phyloP scores from a whole-genome alignment of 495 filamentous ascomycete species.

The Aspergillus leporis region DNA sequence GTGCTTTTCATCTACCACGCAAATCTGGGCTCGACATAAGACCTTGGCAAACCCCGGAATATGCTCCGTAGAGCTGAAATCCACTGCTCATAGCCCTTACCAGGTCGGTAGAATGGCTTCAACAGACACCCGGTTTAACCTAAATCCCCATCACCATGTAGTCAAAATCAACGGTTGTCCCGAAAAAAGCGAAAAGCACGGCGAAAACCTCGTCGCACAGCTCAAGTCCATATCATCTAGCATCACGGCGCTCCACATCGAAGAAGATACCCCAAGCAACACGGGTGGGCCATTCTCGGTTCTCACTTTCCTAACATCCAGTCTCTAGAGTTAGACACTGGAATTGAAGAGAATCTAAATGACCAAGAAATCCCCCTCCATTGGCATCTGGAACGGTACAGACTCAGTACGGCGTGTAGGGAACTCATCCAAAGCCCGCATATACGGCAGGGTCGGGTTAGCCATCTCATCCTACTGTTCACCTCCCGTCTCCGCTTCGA shows the following conservation, averaged over 20 bases:
- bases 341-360: slow-evolving; percentile 26
- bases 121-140: not conserved
- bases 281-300: slow-evolving; percentile 25
- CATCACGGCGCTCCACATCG: slow-evolving; percentile 14
- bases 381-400: slow-evolving; percentile 25
- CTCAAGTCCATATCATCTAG: slow-evolving; percentile 21
- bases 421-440: slow-evolving; percentile 22
- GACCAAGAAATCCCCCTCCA: slow-evolving; percentile 27
- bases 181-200: slow-evolving; percentile 10
- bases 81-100: not conserved
- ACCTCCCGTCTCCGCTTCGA: slow-evolving; percentile 28
- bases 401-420: slow-evolving; percentile 12
- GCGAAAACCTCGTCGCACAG: slow-evolving; percentile 17
- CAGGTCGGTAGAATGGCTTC: not conserved
- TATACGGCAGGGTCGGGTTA: slow-evolving; percentile 23
- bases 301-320: slow-evolving; percentile 22
- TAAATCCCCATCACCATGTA: not conserved
- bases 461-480: slow-evolving; percentile 22
- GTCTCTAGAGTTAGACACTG: slow-evolving; percentile 17
- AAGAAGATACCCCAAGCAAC: slow-evolving; percentile 23
- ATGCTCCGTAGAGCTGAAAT: not conserved
- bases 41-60: not conserved
- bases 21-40: not conserved
- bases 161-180: slow-evolving; percentile 21
- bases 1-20: too few species aligned